A percentile compares a stretch with the other conserved stretches of the same genome.
Evolutionary conservation across 257 asterid genomes (phyloP).

Genomic region (Solanum microdontum): DNA sequence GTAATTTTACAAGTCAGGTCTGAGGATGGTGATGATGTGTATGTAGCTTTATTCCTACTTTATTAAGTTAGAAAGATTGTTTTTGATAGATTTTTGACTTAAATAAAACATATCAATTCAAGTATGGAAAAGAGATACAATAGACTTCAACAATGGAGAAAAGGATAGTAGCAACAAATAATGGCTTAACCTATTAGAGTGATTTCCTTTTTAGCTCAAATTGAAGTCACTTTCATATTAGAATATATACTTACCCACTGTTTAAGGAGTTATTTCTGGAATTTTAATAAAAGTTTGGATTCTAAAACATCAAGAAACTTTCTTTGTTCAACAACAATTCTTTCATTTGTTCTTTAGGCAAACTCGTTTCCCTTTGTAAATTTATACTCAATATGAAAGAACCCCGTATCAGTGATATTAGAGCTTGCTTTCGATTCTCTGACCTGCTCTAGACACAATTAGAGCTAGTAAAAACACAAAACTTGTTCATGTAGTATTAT

Average conservation of each 20-base stretch:
- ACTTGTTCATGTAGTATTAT: background rate
- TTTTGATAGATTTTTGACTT: background rate
- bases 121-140: background rate
- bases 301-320: background rate
- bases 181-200: no score
- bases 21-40: background rate
- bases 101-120: background rate
- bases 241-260: background rate
- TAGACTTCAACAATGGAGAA: background rate
- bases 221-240: background rate
- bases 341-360: background rate
- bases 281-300: background rate
- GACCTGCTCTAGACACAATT: background rate
- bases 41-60: background rate
- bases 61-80: background rate
- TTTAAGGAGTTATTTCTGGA: background rate
- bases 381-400: background rate
- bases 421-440: background rate
- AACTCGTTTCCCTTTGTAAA: background rate
- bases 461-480: background rate
- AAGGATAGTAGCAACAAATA: no score
- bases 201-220: background rate
- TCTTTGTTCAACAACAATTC: background rate
- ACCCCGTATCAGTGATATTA: background rate
- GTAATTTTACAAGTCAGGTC: background rate